Base-by-base conservation (phyloP, 208 protist genomes). In the Acanthamoeba divionensis region DNA sequence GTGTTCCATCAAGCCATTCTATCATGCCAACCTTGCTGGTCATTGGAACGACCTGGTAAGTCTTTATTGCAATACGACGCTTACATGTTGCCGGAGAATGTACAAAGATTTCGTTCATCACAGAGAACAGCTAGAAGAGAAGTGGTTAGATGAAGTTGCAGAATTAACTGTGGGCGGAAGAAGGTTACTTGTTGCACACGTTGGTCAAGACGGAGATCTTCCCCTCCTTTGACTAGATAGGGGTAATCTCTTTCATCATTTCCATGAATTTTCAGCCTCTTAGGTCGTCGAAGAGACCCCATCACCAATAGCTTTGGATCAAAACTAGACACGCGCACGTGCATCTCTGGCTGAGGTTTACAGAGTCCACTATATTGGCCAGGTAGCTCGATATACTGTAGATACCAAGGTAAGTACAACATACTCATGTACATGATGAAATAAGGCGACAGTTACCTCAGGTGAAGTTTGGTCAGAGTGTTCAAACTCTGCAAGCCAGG, bases 221-320 rank as follows among this genome's bases (percentile, higher is more conserved):
- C 97, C 45, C 97, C 97, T 63, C 97, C 97, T 91, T 99, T 99
- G 48, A 98, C 96, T 0, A 99, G 92, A 65, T 97, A 97, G 36
- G 88, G 65, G 83, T 97, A 93, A 38, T 95, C 94, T 38, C 90
- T 92, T 77, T 95, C 95, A 79, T 97, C 93, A 29, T 91, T 96
- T 18, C 96, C 96, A 85, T 95, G 91, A 10, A 99, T 92, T 21
- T 91, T 95, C 0, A 99, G 41, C 21, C 94, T 90, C 92, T 98
- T 98, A 38, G 97, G 97, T 47, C 90, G 90, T 45, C 97, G 90
- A 12, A 98, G 73, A 4, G 97, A 99, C 9, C 41, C 31, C 94
- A 98, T 93, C 13, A 97, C 92, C 26, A 93, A 63, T 45, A 98
- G 47, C 18, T 26, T 88, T 15, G 75, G 79, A 47, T 95, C 93